Base-by-base conservation (phyloP, 176 grass and related monocot genomes). In the Luzula sylvatica region DNA sequence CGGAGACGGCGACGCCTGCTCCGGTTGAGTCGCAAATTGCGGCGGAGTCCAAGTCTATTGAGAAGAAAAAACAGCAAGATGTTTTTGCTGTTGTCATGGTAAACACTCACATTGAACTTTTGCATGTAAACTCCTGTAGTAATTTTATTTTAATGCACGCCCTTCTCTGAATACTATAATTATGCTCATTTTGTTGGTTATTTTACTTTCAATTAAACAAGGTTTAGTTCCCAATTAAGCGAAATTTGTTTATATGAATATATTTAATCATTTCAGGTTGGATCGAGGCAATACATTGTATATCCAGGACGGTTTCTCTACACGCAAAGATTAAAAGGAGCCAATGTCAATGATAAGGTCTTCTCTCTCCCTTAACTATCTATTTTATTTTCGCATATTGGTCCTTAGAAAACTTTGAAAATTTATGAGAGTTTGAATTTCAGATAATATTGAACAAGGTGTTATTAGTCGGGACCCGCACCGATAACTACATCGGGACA, bases 381-480 rank as follows among this genome's bases (percentile, higher is more conserved):
- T 2, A 4, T 51, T 51, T 22, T 22, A 17, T 7, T 1, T 51
- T 24, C n/a, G 19, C 42, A 68, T 18, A 20, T 22, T 50, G 51
- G 29, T 63, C 38, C 8, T 58, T 35, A 52, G n/a, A n/a, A 20
- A 65, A 32, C 38, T 40, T 46, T 65, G 26, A 63, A n/a, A n/a
- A 46, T 49, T 26, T 3, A n/a, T 43, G 24, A 54, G 42, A 48
- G 25, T 71, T 76, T 19, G 1, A 43, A 55, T 29, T 47, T 49
- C 81, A 96, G 90, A 96, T 96, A 46, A 76, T 96, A 72, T 70
- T 96, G 45, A 96, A 85, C 77, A 86, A 96, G 68, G 92, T 96
- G 16, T 63, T 96, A 25, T 61, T 96, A 4, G 85, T 96, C 41
- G 87, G 84, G 66, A 96, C 92, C 23, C 73, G 92, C 71, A 68